Evolutionary conservation across 75 land plant genomes (phyloP), one percentile per base, ranked within the genome.

Genomic region (Cryptomeria japonica): DNA sequence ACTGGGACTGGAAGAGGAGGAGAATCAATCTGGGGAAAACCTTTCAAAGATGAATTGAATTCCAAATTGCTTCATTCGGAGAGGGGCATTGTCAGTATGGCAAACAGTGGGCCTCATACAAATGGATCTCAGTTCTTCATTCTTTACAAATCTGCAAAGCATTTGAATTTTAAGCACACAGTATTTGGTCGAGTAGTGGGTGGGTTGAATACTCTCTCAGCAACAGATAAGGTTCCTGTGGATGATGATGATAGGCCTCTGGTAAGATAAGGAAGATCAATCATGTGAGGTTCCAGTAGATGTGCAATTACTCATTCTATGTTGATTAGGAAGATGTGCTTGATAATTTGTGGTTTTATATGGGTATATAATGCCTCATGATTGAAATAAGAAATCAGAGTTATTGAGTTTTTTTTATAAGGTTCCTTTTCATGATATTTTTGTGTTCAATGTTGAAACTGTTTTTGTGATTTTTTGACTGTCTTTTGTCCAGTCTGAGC

Each of bases 101-200:
- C 99, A 25, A 98, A 98, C 85, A 97, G 99, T 90, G 99, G 99
- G 12, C 98, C 99, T 19, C 97, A 97, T 87, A 93, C 94, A 32
- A 98, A 98, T 91, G 97, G 99, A 61, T 98, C 99, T 39, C 99
- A 98, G 87, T 98, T 98, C 86, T 98, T 98, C 77, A 94, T 97
- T 55, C 88, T 98, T 36, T 98, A 98, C 89, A 98, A 98, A 83
- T 98, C 99, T 84, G 99, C 99, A 58, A 93, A 90, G 78, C 99
- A 98, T 93, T 92, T 98, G 39, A 98, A 98, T 87, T 93, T 85
- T 92, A 98, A 98, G 82, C 99, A 98, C 61, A 97, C 99, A 56
- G 99, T 98, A 28, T 98, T 98, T 93, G 99, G 99, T 16, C 89
- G 88, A 77, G 95, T 97, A 77, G 99, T 98, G 79, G 99, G 99